These are phyloP conservation scores for Sistotremastrum niveocremeum DNA, from an alignment of 768 basidiomycete genomes.

Conservation along the genomic window DNA sequence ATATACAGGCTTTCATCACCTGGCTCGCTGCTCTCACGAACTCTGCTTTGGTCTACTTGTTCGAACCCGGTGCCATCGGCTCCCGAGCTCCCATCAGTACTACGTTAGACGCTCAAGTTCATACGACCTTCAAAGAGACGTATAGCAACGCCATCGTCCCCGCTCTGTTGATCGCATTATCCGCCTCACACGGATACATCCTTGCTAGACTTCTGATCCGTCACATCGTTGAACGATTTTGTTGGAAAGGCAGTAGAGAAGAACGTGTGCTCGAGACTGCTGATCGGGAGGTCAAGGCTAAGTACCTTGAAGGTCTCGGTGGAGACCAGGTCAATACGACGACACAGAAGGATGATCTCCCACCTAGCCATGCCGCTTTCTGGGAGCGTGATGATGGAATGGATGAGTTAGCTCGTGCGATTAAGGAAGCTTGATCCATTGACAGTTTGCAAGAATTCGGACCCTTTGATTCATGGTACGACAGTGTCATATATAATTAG, in stretches of 20 bases:
- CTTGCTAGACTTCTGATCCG: constrained; percentile 47
- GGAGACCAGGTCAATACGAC: constrained; percentile 11
- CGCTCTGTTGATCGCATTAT: constrained; percentile 60
- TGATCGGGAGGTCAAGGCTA: constrained; percentile 40
- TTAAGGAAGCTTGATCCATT: constrained; percentile 38
- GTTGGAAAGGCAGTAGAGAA: constrained; percentile 67
- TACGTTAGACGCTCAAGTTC: constrained; percentile 10
- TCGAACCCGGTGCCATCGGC: constrained; percentile 35
- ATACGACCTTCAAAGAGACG: neutral
- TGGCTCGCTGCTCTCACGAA: constrained; percentile 87
- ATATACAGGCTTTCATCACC: constrained; percentile 46
- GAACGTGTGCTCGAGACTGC: constrained; percentile 40
- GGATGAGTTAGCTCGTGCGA: constrained; percentile 53
- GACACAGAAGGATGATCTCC: constrained; percentile 9
- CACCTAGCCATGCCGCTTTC: constrained; percentile 22
- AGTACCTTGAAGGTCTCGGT: constrained; percentile 22
- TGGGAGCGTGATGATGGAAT: constrained; percentile 66
- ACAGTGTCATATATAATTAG: too few species aligned
- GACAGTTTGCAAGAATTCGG: too few species aligned
- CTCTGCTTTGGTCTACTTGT: constrained; percentile 82
- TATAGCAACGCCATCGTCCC: constrained; percentile 27
- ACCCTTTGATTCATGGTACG: too few species aligned
- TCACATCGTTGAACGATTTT: constrained; percentile 56
- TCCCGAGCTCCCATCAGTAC: constrained; percentile 14
- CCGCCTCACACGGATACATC: constrained; percentile 80